These are phyloP conservation scores for Phytopythium vexans DNA, from an alignment of 352 stramenopile species.

Conservation along the genomic window DNA sequence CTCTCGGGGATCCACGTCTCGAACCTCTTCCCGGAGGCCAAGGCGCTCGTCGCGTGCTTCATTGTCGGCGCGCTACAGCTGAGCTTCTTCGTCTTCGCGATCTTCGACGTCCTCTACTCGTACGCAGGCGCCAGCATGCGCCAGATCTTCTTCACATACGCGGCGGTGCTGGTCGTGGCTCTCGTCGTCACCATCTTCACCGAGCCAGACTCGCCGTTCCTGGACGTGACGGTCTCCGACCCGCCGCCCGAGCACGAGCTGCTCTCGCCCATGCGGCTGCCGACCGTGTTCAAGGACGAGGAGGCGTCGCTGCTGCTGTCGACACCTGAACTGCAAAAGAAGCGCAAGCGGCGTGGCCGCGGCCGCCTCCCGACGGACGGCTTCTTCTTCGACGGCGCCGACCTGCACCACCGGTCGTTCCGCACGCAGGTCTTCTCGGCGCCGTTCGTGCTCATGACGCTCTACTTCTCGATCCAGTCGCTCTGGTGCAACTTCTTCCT, in stretches of 20 bases:
- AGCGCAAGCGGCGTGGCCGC: constrained; percentile 14
- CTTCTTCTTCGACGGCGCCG: constrained; percentile 31
- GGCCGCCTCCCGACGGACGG: constrained; percentile 21
- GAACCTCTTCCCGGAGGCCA: constrained; percentile 68
- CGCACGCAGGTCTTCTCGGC: constrained; percentile 52
- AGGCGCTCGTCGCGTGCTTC: constrained; percentile 62
- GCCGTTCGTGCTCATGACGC: constrained; percentile 64
- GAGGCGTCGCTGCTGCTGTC: constrained; percentile 42
- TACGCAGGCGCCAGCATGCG: constrained; percentile 30
- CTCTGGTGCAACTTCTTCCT: constrained; percentile 88
- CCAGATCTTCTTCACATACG: constrained; percentile 52
- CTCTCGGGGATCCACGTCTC: constrained; percentile 70
- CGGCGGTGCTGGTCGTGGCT: constrained; percentile 41
- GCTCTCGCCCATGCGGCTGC: constrained; percentile 54
- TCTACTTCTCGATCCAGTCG: constrained; percentile 70
- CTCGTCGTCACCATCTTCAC: constrained; percentile 49
- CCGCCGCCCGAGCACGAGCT: constrained; percentile 28
- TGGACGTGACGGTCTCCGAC: constrained; percentile 9
- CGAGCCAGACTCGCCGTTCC: constrained; percentile 54
- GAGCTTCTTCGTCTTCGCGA: constrained; percentile 72
- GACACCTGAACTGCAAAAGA: constrained; percentile 45
- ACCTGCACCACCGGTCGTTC: constrained; percentile 59
- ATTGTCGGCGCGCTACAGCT: constrained; percentile 69
- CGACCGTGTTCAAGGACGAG: constrained; percentile 58
- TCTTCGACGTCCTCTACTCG: constrained; percentile 54